These are phyloP conservation scores for Scortechinia acanthostroma DNA, from an alignment of 2,329 filamentous ascomycete genomes.

Conservation along the genomic window DNA sequence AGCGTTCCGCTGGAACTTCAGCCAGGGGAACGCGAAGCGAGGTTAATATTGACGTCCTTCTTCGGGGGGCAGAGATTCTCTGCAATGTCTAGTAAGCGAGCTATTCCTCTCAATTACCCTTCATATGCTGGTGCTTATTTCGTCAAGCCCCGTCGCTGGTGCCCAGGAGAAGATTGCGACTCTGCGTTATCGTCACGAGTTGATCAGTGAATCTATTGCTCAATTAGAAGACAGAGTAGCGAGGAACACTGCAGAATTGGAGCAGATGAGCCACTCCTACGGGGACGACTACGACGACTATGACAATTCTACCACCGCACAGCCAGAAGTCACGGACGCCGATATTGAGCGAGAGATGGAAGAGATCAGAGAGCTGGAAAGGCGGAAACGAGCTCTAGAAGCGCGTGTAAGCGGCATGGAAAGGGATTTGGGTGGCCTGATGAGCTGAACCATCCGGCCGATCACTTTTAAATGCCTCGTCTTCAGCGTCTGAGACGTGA, in stretches of 20 bases:
- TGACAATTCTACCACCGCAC: slow-evolving; percentile 17
- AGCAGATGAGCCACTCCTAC: slow-evolving; percentile 34
- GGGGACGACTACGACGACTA: slow-evolving; percentile 28
- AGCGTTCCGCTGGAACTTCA: slow-evolving; percentile 37
- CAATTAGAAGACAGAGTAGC: slow-evolving; percentile 47
- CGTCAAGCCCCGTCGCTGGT: slow-evolving; percentile 43
- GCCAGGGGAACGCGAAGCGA: slow-evolving; percentile 34
- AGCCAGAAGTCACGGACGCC: not conserved
- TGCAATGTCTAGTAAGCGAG: slow-evolving; percentile 49
- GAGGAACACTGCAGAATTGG: slow-evolving; percentile 43
- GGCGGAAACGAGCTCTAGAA: slow-evolving; percentile 48
- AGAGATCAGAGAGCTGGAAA: slow-evolving; percentile 48
- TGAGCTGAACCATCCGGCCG: too few species aligned
- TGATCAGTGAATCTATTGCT: slow-evolving; percentile 44
- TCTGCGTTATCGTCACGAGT: slow-evolving; percentile 44
- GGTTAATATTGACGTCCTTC: slow-evolving; percentile 50
- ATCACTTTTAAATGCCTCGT: too few species aligned
- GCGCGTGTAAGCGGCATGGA: slow-evolving; percentile 55
- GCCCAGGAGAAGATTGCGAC: slow-evolving; percentile 45
- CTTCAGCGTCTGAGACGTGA: too few species aligned
- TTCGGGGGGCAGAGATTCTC: slow-evolving; percentile 55
- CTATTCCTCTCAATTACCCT: not conserved
- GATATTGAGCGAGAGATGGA: slow-evolving; percentile 24
- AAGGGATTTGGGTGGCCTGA: slow-evolving; percentile 48
- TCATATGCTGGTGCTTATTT: not conserved